Evolutionary conservation across 352 stramenopile species (phyloP).

Genomic region (Globisporangium spiculum): DNA sequence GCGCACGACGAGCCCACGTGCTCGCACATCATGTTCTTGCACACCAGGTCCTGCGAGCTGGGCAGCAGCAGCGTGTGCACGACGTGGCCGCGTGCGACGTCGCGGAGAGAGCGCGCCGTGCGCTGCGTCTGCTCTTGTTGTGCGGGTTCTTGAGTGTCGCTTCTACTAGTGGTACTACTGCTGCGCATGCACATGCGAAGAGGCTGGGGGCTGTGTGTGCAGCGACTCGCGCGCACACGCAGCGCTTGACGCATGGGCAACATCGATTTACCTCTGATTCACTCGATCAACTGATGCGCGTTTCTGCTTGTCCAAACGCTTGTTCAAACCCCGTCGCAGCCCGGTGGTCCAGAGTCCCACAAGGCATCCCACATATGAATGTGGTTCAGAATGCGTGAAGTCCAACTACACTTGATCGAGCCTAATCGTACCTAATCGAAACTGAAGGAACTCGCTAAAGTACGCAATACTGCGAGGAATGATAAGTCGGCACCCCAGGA

Average conservation of each 20-base stretch:
- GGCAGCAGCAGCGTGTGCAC: constrained; percentile 67
- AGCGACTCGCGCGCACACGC: background rate
- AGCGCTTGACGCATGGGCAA: constrained; percentile 3
- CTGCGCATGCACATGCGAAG: background rate
- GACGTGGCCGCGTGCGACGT: constrained; percentile 55
- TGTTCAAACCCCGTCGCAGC: too few species aligned
- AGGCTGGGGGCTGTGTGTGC: background rate
- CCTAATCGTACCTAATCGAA: too few species aligned
- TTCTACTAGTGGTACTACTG: background rate
- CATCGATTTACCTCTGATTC: background rate
- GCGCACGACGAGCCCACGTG: constrained; percentile 83
- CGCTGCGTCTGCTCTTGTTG: constrained; percentile 8
- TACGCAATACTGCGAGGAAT: too few species aligned
- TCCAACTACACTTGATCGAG: too few species aligned
- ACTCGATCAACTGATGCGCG: background rate
- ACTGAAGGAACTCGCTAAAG: too few species aligned
- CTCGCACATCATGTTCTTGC: constrained; percentile 91
- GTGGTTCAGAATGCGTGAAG: too few species aligned
- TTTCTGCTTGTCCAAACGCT: background rate
- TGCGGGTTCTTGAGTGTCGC: background rate
- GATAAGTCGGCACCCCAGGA: too few species aligned
- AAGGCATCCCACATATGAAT: too few species aligned
- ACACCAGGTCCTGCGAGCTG: constrained; percentile 86
- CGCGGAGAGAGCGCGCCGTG: constrained; percentile 39
- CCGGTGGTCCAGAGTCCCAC: too few species aligned